Evolutionary conservation across 2,329 filamentous ascomycete species (phyloP), one percentile per base, ranked within the genome.

Genomic region (Colletotrichum sansevieriae): DNA sequence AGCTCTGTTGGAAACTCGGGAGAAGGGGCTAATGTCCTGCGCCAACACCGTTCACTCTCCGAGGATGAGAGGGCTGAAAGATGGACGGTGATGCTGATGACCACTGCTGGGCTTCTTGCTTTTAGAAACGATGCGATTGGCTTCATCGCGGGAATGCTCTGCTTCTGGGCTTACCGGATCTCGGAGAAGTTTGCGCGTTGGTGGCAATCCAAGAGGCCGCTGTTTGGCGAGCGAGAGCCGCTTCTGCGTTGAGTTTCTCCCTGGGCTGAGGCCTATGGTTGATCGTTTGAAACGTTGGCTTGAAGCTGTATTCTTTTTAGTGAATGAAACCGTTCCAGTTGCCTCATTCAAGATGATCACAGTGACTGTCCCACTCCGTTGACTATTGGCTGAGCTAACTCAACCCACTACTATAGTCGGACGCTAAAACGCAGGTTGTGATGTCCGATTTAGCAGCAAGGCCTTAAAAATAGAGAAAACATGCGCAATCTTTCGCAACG

Each of bases 121-220:
- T 97, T 97, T 75, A 92, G 90, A 78, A 98, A 98, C 75, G 95
- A 97, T 79, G 94, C 91, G 0, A 87, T 97, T 6, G 95, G 95
- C 0, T 97, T 98, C 74, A 69, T 92, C 13, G 93, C 91, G 0
- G 95, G 95, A 0, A 87, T 97, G 84, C 77, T 92, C 3, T 97
- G 94, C 77, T 89, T 95, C 78, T 91, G 87, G 80, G 88, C 89
- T 0, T 92, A 94, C 75, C 77, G 80, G 70, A 51, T 86, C 71
- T 78, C 81, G 0, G 83, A 83, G 73, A 78, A 79, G 72, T 37
- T 86, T 69, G 73, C 76, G 1, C 80, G 81, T 60, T 81, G 82
- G 76, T 76, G 78, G 49, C 76, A 78, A 51, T 73, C 74, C 58
- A 73, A 72, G 52, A 63, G 72, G 65, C 57, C 52, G n/a, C 51